phyloP scores from a whole-genome alignment of 2,329 filamentous ascomycete genomes.

The Colletotrichum lindemuthianum region DNA sequence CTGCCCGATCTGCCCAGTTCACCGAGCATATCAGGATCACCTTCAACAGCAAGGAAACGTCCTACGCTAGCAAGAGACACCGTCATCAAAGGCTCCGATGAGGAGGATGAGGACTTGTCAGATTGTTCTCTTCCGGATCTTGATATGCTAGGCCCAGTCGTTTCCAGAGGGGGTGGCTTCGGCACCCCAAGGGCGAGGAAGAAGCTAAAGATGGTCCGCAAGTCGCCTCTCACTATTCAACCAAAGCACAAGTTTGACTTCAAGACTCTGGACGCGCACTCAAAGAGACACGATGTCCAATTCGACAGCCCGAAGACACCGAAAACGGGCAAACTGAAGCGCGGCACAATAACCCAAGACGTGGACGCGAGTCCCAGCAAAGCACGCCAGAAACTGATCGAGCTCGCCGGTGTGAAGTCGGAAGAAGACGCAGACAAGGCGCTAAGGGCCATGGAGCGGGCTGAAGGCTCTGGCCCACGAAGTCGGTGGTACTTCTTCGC shows the following conservation, averaged over 20 bases:
- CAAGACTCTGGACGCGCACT: slow-evolving; percentile 68
- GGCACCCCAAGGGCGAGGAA: slow-evolving; percentile 61
- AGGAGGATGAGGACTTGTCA: slow-evolving; percentile 70
- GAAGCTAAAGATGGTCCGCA: slow-evolving; percentile 50
- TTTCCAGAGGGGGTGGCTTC: slow-evolving; percentile 39
- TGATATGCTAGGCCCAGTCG: slow-evolving; percentile 29
- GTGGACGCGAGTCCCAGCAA: slow-evolving; percentile 31
- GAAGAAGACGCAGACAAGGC: slow-evolving; percentile 57
- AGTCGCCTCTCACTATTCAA: slow-evolving; percentile 61
- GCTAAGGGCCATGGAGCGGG: slow-evolving; percentile 61
- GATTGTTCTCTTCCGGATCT: slow-evolving; percentile 69
- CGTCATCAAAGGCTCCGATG: slow-evolving; percentile 76
- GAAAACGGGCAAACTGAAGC: slow-evolving; percentile 47
- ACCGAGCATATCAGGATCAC: slow-evolving; percentile 39
- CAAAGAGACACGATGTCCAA: slow-evolving; percentile 66
- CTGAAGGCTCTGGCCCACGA: slow-evolving; percentile 48
- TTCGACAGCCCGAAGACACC: slow-evolving; percentile 64
- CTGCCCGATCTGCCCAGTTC: slow-evolving; percentile 33
- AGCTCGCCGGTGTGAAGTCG: slow-evolving; percentile 42
- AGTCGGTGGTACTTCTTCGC: slow-evolving; percentile 63
- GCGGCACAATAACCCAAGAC: slow-evolving; percentile 39
- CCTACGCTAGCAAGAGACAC: slow-evolving; percentile 57
- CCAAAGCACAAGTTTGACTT: slow-evolving; percentile 72
- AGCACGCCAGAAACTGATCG: slow-evolving; percentile 34
- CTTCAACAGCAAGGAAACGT: slow-evolving; percentile 38